Base-by-base conservation (phyloP, 2,329 filamentous ascomycete species). In the Cladosporium halotolerans region DNA sequence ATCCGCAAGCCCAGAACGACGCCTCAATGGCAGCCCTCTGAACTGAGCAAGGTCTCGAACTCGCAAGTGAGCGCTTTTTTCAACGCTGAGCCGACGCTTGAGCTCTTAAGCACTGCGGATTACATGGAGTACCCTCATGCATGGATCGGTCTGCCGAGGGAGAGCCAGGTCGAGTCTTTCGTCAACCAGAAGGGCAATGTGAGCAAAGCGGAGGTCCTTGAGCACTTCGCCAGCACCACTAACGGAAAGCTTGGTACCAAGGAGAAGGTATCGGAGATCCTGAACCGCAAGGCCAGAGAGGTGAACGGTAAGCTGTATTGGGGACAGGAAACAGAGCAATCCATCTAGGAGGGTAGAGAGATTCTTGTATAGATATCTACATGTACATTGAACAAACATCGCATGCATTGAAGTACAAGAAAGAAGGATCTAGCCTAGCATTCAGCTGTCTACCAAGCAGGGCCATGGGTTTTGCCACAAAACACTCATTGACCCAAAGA, bases 21-120 rank as follows among this genome's bases (percentile, higher is more conserved):
- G 18, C 88, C 91, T 1, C 74, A 78, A 57, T 99, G 93, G 93
- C 71, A 85, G 58, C 91, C 90, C 3, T 78, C 80, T 41, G 82
- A 79, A 6, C 77, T 97, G 2, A 77, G 82, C n/a, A 83, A 86
- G 36, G 81, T 95, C 51, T 70, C 70, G 2, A 66, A 76, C 13
- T 67, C 75, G 43, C 75, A 80, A 16, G 77, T 92, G 6, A 76
- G 84, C 48, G 73, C 76, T 1, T 96, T 96, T 74, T 92, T 96
- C 71, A 62, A 73, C 39, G 72, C 77, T 23, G 67, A 72, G 38
- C 70, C 76, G 13, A 63, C 71, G 11, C 72, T 96, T 42, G 59
- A 75, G 43, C 76, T 96, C 50, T 74, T 91, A 55, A 83, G 76
- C 54, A 60, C 39, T 3, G 62, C 57, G 6, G 52, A 62, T 9